Evolutionary conservation across 179 eudicot species (phyloP).

Genomic region (Silene coronaria): DNA sequence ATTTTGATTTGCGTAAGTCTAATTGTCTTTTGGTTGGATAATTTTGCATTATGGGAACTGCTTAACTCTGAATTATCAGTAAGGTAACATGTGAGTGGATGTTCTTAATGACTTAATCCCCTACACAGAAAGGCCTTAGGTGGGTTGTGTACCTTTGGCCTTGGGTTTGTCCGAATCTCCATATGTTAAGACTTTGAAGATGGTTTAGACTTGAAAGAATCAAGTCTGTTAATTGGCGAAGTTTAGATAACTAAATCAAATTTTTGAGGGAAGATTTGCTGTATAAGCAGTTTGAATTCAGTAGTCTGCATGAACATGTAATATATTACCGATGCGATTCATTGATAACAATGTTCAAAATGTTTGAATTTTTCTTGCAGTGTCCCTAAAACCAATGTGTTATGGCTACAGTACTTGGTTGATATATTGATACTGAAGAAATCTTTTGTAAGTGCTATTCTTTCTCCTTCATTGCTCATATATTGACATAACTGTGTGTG

Average conservation of each 20-base stretch:
- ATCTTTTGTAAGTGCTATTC: slow-evolving; percentile 57
- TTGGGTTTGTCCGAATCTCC: neutral
- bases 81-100: neutral
- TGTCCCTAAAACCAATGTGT: slow-evolving; percentile 84
- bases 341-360: neutral
- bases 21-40: neutral
- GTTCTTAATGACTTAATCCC: neutral
- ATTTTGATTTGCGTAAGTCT: neutral
- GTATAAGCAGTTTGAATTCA: neutral
- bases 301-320: neutral
- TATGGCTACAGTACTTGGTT: slow-evolving; percentile 90
- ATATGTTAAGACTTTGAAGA: neutral
- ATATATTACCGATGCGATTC: neutral
- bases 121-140: neutral
- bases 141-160: neutral
- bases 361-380: slow-evolving; percentile 36
- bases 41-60: neutral
- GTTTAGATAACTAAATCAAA: neutral
- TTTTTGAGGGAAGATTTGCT: neutral
- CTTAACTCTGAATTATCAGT: neutral
- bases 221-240: neutral
- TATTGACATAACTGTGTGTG: neutral
- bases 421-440: slow-evolving; percentile 73
- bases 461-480: neutral
- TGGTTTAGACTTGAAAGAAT: neutral